Base-by-base conservation (phyloP, 768 basidiomycete genomes). In the Phlebiopsis flavidoalba region DNA sequence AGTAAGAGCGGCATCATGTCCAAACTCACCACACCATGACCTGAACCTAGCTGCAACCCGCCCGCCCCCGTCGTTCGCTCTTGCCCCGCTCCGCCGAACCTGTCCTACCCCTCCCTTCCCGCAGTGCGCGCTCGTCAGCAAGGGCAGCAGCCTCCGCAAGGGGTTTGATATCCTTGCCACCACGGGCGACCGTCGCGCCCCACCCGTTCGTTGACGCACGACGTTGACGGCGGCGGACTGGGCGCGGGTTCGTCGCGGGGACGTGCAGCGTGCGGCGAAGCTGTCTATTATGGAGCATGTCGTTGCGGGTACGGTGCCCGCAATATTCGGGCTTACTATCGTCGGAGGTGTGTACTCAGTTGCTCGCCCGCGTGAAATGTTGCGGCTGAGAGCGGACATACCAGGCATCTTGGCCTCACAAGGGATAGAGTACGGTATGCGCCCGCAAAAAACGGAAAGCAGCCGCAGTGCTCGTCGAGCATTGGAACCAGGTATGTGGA, bases 151-250 rank as follows among this genome's bases (percentile, higher is more conserved):
- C 14, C 68, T 85, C 46, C 68, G 69, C 40, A 67, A 70, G 12
- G 82, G 83, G 0, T 84, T 85, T 66, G 26, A 78, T 78, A 0
- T 62, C 65, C 14, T 37, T 75, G 7, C 73, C 77, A 0, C 83
- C 83, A 0, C 77, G 78, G 1, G 73, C 31, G 58, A 36, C 11
- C 31, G 46, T 60, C 5, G 17, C 55, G 17, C 76, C 75, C 10
- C 84, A 85, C 65, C 83, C 83, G 24, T 85, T 85, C 65, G 64
- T n/a, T 67, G 22, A 71, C 76, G 51, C 79, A 81, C 67, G 82
- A 85, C 64, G 69, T n/a, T 85, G 3, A 63, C 57, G 0, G 77
- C 83, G 68, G 72, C 68, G 17, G 84, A 85, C 66, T 85, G 84
- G 84, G 65, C 70, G 45, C 72, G 74, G n/a, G 76, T 69, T 70